Evolutionary conservation across 2,329 filamentous ascomycete genomes (phyloP).

Genomic region (Ampelomyces quisqualis): DNA sequence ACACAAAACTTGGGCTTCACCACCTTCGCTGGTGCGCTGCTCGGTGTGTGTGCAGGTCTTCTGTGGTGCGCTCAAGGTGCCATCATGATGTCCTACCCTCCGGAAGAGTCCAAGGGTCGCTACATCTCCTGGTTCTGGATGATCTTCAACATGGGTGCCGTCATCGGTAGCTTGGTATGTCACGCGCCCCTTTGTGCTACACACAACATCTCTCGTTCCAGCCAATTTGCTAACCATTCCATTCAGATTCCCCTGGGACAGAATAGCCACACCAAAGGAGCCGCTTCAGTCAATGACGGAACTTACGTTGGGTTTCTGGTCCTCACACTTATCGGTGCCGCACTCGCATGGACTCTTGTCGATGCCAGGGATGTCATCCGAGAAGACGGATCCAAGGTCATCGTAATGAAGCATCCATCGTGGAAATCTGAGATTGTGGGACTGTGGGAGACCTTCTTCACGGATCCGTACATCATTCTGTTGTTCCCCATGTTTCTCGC

Average conservation of each 20-base stretch:
- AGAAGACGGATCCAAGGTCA: conserved; percentile 73
- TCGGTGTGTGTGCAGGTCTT: conserved; percentile 76
- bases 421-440: conserved; percentile 79
- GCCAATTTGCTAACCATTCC: conserved; percentile 12
- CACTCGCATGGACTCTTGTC: conserved; percentile 67
- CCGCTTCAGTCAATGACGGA: conserved; percentile 64
- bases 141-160: conserved; percentile 89
- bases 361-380: conserved; percentile 73
- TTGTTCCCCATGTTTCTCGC: conserved; percentile 82
- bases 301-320: conserved; percentile 89
- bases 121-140: conserved; percentile 94
- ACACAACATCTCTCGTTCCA: neutral
- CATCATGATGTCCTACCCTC: conserved; percentile 88
- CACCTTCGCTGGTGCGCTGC: conserved; percentile 72
- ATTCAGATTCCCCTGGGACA: conserved; percentile 69
- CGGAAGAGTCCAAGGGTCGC: conserved; percentile 76
- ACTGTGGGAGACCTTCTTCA: conserved; percentile 69
- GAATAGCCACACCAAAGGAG: conserved; percentile 62
- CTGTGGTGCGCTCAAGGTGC: conserved; percentile 82
- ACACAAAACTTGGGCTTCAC: conserved; percentile 68
- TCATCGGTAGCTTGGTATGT: conserved; percentile 73
- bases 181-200: conserved; percentile 40
- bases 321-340: conserved; percentile 72
- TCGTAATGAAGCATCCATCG: conserved; percentile 87
- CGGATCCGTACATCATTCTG: conserved; percentile 70